A percentile compares a stretch with the other conserved stretches of the same genome.
Conservation (phyloP, 352 stramenopile species). For the Discostella stelligera region DNA sequence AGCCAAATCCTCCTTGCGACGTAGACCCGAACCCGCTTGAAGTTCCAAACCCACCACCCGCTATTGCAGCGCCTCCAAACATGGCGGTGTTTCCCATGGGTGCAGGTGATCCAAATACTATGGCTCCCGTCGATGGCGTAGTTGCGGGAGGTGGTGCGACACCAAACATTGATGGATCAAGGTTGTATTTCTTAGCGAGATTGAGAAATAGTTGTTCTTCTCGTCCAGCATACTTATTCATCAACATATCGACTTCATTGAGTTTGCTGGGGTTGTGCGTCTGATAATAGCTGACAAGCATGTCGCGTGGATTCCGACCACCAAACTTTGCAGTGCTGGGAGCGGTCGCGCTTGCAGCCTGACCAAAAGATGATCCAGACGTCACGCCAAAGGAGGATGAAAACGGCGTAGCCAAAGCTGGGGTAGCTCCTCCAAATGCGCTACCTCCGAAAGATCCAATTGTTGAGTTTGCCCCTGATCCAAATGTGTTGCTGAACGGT, state of each 20-base stretch:
- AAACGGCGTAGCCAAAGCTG: constrained; percentile 14
- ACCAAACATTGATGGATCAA: constrained; percentile 71
- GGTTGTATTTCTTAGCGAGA: constrained; percentile 80
- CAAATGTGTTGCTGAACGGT: constrained; percentile 34
- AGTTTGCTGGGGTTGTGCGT: constrained; percentile 66
- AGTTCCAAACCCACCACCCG: constrained; percentile 23
- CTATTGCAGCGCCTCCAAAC: constrained; percentile 26
- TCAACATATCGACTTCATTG: constrained; percentile 71
- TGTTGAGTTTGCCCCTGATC: not conserved
- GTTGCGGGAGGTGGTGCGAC: constrained; percentile 28
- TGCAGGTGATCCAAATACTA: constrained; percentile 32
- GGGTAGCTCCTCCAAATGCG: constrained; percentile 37
- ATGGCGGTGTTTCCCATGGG: constrained; percentile 11
- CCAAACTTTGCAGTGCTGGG: constrained; percentile 44
- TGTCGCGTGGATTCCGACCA: constrained; percentile 60
- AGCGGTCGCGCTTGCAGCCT: constrained; percentile 1
- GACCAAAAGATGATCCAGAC: constrained; percentile 45
- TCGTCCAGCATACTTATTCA: constrained; percentile 76
- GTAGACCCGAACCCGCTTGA: constrained; percentile 17
- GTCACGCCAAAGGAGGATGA: constrained; percentile 23
- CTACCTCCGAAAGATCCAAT: constrained; percentile 10
- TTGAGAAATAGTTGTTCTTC: constrained; percentile 80
- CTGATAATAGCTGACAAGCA: constrained; percentile 76
- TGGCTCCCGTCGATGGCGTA: constrained; percentile 24
- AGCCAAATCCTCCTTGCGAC: constrained; percentile 1